These are phyloP conservation scores for Cordyceps fumosorosea DNA, from an alignment of 2,329 filamentous ascomycete species.

Conservation along the genomic window DNA sequence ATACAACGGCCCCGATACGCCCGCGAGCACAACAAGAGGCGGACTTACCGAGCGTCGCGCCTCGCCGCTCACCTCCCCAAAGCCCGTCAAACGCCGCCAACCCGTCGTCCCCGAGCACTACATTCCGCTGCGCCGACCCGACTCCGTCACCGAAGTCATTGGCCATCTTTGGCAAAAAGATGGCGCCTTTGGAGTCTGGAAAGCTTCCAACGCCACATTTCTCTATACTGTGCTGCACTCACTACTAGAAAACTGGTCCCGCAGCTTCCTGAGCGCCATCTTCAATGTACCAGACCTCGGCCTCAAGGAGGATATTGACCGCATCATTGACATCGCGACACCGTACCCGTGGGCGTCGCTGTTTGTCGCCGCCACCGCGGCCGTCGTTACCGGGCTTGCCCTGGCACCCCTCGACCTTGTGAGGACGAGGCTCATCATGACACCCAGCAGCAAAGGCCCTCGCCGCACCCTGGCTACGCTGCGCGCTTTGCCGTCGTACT, in stretches of 20 bases:
- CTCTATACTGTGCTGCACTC: slow-evolving; percentile 82
- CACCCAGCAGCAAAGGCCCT: slow-evolving; percentile 66
- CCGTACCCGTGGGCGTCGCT: slow-evolving; percentile 78
- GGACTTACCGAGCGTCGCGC: slow-evolving; percentile 26
- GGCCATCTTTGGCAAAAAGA: slow-evolving; percentile 85
- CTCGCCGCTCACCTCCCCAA: slow-evolving; percentile 24
- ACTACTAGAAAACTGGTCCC: slow-evolving; percentile 84
- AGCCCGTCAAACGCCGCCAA: slow-evolving; percentile 24
- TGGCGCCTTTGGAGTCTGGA: slow-evolving; percentile 89
- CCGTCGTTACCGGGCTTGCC: slow-evolving; percentile 67
- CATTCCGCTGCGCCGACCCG: slow-evolving; percentile 64
- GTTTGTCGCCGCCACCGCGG: slow-evolving; percentile 59
- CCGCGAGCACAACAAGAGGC: slow-evolving; percentile 34
- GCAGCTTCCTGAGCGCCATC: slow-evolving; percentile 82
- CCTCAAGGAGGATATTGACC: slow-evolving; percentile 68
- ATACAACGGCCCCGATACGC: slow-evolving; percentile 51
- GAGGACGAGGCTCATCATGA: slow-evolving; percentile 79
- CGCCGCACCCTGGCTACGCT: slow-evolving; percentile 74
- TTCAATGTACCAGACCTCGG: slow-evolving; percentile 84
- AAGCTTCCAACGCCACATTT: slow-evolving; percentile 86
- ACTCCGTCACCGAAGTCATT: slow-evolving; percentile 81
- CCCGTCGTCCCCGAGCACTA: slow-evolving; percentile 44
- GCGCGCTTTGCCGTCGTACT: slow-evolving; percentile 68
- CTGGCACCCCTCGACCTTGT: slow-evolving; percentile 86
- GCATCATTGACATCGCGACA: slow-evolving; percentile 64